A percentile compares a stretch with the other conserved stretches of the same genome.
phyloP scores from a whole-genome alignment of 768 basidiomycete genomes.

The Phanerochaete carnosa region DNA sequence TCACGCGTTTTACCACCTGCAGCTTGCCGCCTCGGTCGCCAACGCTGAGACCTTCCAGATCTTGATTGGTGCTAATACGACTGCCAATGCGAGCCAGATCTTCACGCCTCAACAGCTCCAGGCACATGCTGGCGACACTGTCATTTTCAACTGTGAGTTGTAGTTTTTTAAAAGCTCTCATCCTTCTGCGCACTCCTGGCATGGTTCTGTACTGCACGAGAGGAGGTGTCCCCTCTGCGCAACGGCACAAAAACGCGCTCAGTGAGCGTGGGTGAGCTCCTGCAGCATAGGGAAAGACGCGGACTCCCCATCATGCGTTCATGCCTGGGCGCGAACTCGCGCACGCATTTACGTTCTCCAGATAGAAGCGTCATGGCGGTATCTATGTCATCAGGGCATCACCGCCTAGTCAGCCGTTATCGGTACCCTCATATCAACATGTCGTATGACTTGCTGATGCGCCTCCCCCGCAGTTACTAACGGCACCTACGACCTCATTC shows the following conservation, averaged over 20 bases:
- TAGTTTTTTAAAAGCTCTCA: background rate
- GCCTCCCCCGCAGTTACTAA: conserved; percentile 37
- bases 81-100: conserved; percentile 38
- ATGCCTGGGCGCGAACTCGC: background rate
- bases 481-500: conserved; percentile 52
- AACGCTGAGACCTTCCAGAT: conserved; percentile 41
- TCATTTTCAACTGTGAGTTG: conserved; percentile 54
- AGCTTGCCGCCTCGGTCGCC: conserved; percentile 14
- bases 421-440: background rate
- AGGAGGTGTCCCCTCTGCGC: no score
- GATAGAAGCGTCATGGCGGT: background rate
- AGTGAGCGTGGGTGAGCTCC: background rate
- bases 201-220: no score
- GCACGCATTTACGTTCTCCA: background rate
- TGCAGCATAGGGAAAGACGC: background rate
- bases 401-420: background rate
- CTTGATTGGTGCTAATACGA: conserved; percentile 43
- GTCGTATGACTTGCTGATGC: background rate
- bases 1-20: background rate
- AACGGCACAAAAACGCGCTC: background rate
- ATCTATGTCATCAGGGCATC: background rate
- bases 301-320: background rate
- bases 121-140: conserved; percentile 44
- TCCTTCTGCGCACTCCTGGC: background rate
- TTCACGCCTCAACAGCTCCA: conserved; percentile 44